Evolutionary conservation across 257 asterid species (phyloP), one percentile per base, ranked within the genome.

Genomic region (Jacaranda copaia): DNA sequence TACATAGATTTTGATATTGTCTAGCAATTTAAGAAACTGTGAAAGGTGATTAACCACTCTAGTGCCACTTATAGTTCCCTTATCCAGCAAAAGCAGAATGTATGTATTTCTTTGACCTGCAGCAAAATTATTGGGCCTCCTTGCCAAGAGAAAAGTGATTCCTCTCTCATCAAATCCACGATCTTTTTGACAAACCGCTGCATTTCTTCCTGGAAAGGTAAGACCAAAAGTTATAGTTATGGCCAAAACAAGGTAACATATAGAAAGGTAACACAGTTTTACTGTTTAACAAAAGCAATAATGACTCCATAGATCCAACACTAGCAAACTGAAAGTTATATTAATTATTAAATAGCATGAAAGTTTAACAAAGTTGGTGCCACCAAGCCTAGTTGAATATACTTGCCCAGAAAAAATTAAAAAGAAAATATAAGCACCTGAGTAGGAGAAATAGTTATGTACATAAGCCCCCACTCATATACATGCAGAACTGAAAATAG

Each of bases 41-140:
- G n/a, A 58, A 43, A 57, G n/a, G 49, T 59, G 36, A 80, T 57
- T 70, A 43, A 62, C 65, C 56, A 53, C 42, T 71, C 69, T 35
- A 38, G 78, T 35, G 72, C 65, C 11, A 2, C n/a, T 25, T 25
- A 25, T 25, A 72, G 53, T 51, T 25, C 43, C 9, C 59, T 40
- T 75, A 45, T 64, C 52, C 38, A 56, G 69, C 36, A 71, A 66
- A 42, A 55, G 80, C 62, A 70, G 64, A 69, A 77, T 63, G 52
- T 71, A 80, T 35, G 77, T 60, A 60, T 60, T 66, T 57, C 42
- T 72, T 74, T 72, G 62, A 94, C 98, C 99, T 92, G 98, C 89
- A 89, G 64, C 87, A 92, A 56, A 78, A 94, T 91, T 81, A 94
- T 83, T 25, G 99, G 99, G 77, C 99, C 98, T 78, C 99, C 98